Conservation (phyloP, 2,329 filamentous ascomycete genomes). For the Neofusicoccum ribis region DNA sequence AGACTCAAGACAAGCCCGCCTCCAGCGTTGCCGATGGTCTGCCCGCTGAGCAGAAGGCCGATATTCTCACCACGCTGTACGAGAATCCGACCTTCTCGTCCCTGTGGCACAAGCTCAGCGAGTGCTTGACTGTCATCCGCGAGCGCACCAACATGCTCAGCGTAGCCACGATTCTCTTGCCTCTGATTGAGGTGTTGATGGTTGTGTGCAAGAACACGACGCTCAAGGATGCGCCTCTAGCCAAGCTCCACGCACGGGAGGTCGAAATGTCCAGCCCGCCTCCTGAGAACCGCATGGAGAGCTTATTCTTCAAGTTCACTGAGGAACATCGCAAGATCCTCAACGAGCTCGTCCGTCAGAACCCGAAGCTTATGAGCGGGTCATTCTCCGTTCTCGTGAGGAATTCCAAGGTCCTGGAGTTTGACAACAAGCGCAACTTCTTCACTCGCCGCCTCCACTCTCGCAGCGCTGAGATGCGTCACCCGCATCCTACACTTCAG, state of each 20-base stretch:
- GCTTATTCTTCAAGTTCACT: slow-evolving; percentile 93
- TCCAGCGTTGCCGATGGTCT: slow-evolving; percentile 51
- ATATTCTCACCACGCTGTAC: slow-evolving; percentile 84
- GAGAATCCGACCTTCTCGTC: slow-evolving; percentile 86
- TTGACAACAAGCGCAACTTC: slow-evolving; percentile 99
- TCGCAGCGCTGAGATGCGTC: slow-evolving; percentile 67
- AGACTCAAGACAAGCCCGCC: slow-evolving; percentile 51
- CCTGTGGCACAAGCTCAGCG: slow-evolving; percentile 89
- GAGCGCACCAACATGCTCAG: slow-evolving; percentile 95
- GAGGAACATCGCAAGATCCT: slow-evolving; percentile 97
- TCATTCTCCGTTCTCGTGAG: slow-evolving; percentile 95
- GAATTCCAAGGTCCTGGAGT: slow-evolving; percentile 97
- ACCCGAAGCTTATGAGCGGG: slow-evolving; percentile 97
- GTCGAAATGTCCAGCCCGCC: slow-evolving; percentile 72
- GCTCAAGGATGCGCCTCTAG: slow-evolving; percentile 63
- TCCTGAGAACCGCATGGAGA: slow-evolving; percentile 80
- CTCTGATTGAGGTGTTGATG: slow-evolving; percentile 95
- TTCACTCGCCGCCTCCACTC: slow-evolving; percentile 92
- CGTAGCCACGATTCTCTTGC: slow-evolving; percentile 91
- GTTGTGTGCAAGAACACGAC: slow-evolving; percentile 98
- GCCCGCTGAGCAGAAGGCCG: slow-evolving; percentile 68
- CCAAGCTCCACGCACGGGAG: slow-evolving; percentile 56
- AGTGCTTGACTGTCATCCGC: slow-evolving; percentile 83
- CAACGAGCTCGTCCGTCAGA: slow-evolving; percentile 95
- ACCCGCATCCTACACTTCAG: slow-evolving; percentile 75